phyloP scores from a whole-genome alignment of 2,329 filamentous ascomycete species.

The Scytalidium sp. region DNA sequence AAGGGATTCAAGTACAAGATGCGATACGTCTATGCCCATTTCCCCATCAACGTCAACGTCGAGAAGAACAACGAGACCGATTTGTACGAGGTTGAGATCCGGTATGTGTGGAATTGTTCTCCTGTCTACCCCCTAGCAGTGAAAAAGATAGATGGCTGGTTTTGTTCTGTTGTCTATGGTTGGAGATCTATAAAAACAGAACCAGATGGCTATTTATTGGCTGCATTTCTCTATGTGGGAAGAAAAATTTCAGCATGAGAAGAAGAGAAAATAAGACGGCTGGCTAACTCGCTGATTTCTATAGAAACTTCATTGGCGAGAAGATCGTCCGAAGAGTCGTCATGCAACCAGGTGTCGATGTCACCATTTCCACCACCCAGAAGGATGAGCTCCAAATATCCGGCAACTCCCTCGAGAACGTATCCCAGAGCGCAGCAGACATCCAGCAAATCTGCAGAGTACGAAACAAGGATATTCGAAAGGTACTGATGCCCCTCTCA shows the following conservation, averaged over 20 bases:
- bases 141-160: neutral
- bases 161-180: too few species aligned
- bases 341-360: slow-evolving; percentile 88
- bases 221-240: neutral
- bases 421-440: slow-evolving; percentile 97
- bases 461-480: slow-evolving; percentile 99
- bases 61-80: slow-evolving; percentile 94
- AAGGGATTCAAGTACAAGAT: slow-evolving; percentile 99
- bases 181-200: neutral
- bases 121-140: too few species aligned
- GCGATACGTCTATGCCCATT: slow-evolving; percentile 99
- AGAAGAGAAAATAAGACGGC: too few species aligned
- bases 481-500: slow-evolving; percentile 56
- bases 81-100: slow-evolving; percentile 91
- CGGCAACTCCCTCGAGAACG: slow-evolving; percentile 95
- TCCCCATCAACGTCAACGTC: slow-evolving; percentile 99
- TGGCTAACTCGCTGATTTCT: too few species aligned
- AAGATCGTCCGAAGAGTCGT: slow-evolving; percentile 93
- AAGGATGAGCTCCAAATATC: slow-evolving; percentile 96
- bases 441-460: slow-evolving; percentile 99
- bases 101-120: slow-evolving; percentile 53
- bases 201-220: slow-evolving; percentile 2
- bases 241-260: too few species aligned
- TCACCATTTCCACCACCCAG: slow-evolving; percentile 84
- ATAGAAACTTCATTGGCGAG: slow-evolving; percentile 96